A percentile compares a stretch with the other conserved stretches of the same genome.
These are phyloP conservation scores for Rosa chinensis DNA, from an alignment of 306 rosid species.

Conservation along the genomic window DNA sequence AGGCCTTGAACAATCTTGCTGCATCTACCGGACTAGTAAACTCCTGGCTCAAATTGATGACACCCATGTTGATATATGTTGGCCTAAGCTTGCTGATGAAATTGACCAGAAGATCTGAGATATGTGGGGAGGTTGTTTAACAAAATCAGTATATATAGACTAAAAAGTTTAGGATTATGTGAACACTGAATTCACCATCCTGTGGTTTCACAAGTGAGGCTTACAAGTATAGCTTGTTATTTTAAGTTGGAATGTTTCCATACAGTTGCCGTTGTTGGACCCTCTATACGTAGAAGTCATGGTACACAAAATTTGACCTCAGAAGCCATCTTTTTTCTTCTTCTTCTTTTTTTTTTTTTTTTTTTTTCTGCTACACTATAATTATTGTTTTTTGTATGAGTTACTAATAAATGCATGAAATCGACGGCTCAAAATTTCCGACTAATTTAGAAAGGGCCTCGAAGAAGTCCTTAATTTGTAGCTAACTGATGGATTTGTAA, in stretches of 20 bases:
- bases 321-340: not conserved
- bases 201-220: not conserved
- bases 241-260: not conserved
- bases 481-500: not conserved
- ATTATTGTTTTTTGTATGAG: not conserved
- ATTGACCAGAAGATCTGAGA: not conserved
- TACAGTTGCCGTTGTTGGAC: conserved; percentile 10
- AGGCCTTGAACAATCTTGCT: conserved; percentile 35
- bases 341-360: not conserved
- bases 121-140: not conserved
- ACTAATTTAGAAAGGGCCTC: not conserved
- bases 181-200: conserved; percentile 1
- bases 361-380: not conserved
- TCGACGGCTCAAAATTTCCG: not conserved
- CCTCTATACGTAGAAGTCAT: not conserved
- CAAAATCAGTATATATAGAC: not conserved
- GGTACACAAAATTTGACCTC: conserved; percentile 13
- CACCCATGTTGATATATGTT: conserved; percentile 17
- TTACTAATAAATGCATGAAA: not conserved
- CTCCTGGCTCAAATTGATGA: conserved; percentile 21
- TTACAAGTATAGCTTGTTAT: not conserved
- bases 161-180: not conserved
- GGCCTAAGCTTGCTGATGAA: not conserved
- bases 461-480: not conserved
- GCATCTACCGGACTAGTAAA: conserved; percentile 27